These are phyloP conservation scores for Colletotrichum neosansevieriae DNA, from an alignment of 2,329 filamentous ascomycete species.

Conservation along the genomic window DNA sequence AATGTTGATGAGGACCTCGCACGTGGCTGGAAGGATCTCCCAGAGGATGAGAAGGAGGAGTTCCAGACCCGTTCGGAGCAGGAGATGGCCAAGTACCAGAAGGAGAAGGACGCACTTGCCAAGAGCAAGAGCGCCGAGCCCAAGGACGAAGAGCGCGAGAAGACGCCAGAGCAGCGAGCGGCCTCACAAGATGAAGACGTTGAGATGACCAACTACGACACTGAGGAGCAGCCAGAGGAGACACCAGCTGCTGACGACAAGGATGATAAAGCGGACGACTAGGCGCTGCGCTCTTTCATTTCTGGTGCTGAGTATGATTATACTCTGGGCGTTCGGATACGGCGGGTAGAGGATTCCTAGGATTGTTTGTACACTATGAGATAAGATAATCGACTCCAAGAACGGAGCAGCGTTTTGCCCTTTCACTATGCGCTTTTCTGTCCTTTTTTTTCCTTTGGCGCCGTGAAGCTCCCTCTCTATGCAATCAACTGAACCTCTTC, in stretches of 20 bases:
- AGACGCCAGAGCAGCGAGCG: slow-evolving; percentile 41
- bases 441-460: not conserved
- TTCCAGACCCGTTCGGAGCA: slow-evolving; percentile 59
- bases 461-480: slow-evolving; percentile 37
- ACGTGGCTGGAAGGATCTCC: slow-evolving; percentile 66
- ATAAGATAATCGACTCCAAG: slow-evolving; percentile 19
- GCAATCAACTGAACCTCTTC: slow-evolving; percentile 12
- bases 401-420: not conserved
- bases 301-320: not conserved
- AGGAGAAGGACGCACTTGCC: slow-evolving; percentile 52
- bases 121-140: slow-evolving; percentile 44
- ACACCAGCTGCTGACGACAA: slow-evolving; percentile 35
- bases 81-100: slow-evolving; percentile 55
- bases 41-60: slow-evolving; percentile 61
- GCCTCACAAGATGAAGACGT: slow-evolving; percentile 60
- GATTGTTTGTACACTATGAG: slow-evolving; percentile 34
- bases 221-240: slow-evolving; percentile 50
- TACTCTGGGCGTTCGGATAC: slow-evolving; percentile 28
- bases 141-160: slow-evolving; percentile 42
- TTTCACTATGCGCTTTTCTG: slow-evolving; percentile 1
- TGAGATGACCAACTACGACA: slow-evolving; percentile 62
- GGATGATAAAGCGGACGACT: slow-evolving; percentile 36
- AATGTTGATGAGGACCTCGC: slow-evolving; percentile 67
- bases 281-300: not conserved
- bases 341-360: slow-evolving; percentile 27